A percentile compares a stretch with the other conserved stretches of the same genome.
phyloP scores from a whole-genome alignment of 192 early-diverging fungal species.

The Backusella sp. region DNA sequence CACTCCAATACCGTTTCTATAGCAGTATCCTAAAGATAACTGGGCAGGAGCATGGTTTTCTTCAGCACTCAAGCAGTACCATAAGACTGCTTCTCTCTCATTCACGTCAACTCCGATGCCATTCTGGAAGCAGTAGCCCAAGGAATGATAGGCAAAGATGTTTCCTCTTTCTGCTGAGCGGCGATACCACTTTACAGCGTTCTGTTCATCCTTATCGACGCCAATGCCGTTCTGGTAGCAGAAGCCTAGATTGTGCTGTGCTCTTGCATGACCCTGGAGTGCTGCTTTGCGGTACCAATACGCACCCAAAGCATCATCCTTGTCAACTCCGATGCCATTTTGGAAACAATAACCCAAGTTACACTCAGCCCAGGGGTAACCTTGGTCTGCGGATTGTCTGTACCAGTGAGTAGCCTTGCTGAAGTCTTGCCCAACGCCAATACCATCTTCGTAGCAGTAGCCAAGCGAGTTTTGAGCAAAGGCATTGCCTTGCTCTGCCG shows the following conservation, averaged over 20 bases:
- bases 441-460: slow-evolving; percentile 78
- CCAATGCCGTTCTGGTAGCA: slow-evolving; percentile 87
- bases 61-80: slow-evolving; percentile 55
- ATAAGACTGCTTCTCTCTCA: slow-evolving; percentile 49
- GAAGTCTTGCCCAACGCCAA: slow-evolving; percentile 54
- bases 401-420: slow-evolving; percentile 60
- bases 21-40: slow-evolving; percentile 57
- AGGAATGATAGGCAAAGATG: slow-evolving; percentile 55
- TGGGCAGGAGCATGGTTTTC: slow-evolving; percentile 56
- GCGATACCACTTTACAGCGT: slow-evolving; percentile 54
- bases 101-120: slow-evolving; percentile 54
- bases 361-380: slow-evolving; percentile 57
- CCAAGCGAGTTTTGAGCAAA: slow-evolving; percentile 79
- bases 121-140: slow-evolving; percentile 58
- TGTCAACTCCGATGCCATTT: slow-evolving; percentile 57
- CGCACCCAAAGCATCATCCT: slow-evolving; percentile 50
- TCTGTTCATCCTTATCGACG: slow-evolving; percentile 50
- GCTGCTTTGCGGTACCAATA: slow-evolving; percentile 62
- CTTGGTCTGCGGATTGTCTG: slow-evolving; percentile 46
- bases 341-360: slow-evolving; percentile 77
- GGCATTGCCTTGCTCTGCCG: slow-evolving; percentile 68
- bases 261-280: slow-evolving; percentile 50
- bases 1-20: slow-evolving; percentile 57
- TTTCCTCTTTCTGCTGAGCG: slow-evolving; percentile 47
- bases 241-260: slow-evolving; percentile 70